Evolutionary conservation across 495 filamentous ascomycete species (phyloP).

Genomic region (Lentithecium fluviatile): DNA sequence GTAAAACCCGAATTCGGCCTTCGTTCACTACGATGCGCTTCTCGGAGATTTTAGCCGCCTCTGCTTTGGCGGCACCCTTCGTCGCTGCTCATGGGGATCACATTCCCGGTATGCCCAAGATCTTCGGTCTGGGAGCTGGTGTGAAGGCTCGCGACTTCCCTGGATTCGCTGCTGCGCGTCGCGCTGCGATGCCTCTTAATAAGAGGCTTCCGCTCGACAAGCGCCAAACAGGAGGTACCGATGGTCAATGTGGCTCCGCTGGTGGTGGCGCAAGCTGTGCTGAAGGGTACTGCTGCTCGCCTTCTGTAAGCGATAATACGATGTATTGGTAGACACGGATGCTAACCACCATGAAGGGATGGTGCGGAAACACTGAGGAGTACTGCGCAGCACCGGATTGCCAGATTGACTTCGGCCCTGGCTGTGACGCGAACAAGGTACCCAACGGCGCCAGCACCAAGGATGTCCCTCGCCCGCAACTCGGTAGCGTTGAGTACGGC

Average conservation of each 20-base stretch:
- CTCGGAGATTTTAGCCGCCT: conserved; percentile 22
- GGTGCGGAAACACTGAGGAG: conserved; percentile 58
- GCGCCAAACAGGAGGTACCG: conserved; percentile 17
- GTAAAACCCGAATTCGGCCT: background rate
- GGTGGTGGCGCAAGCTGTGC: conserved; percentile 19
- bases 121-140: conserved; percentile 19
- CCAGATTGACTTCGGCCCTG: conserved; percentile 62
- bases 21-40: conserved; percentile 20
- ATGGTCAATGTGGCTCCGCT: conserved; percentile 20
- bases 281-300: conserved; percentile 23
- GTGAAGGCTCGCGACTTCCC: conserved; percentile 14
- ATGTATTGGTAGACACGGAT: background rate
- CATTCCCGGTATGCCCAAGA: conserved; percentile 20
- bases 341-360: conserved; percentile 8
- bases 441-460: conserved; percentile 63
- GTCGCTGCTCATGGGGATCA: conserved; percentile 29
- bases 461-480: conserved; percentile 55
- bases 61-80: conserved; percentile 19
- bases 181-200: background rate
- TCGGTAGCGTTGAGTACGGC: conserved; percentile 51
- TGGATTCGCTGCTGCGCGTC: background rate
- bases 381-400: conserved; percentile 72
- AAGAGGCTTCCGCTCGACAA: background rate
- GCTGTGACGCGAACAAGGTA: conserved; percentile 65
- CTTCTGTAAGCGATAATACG: conserved; percentile 2